Evolutionary conservation across 139 green algal genomes (phyloP).

Genomic region (Cymbomonas tetramitiformis): DNA sequence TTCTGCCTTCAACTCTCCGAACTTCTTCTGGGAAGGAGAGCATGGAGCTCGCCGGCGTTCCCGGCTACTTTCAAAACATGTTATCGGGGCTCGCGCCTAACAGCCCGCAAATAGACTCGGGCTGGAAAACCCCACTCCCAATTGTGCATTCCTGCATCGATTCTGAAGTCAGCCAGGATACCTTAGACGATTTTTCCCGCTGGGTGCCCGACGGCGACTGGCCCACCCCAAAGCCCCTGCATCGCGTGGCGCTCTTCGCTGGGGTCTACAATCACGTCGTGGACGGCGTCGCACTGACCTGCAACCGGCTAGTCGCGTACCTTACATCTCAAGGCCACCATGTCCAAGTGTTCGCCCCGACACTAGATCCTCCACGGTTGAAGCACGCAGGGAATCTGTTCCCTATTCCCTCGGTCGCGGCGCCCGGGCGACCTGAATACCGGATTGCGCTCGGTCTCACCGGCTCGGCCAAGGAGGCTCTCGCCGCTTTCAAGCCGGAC

Average conservation of each 20-base stretch:
- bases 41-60: too few species aligned
- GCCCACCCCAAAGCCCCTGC: too few species aligned
- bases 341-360: conserved; percentile 1
- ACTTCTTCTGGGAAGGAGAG: too few species aligned
- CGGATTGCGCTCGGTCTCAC: conserved; percentile 2
- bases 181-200: too few species aligned
- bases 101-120: too few species aligned
- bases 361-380: not conserved
- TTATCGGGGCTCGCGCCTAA: not conserved
- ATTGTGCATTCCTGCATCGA: too few species aligned
- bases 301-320: not conserved
- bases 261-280: conserved; percentile 14
- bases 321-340: conserved; percentile 2
- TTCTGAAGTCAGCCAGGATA: too few species aligned
- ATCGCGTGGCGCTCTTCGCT: conserved; percentile 1
- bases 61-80: too few species aligned
- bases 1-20: too few species aligned
- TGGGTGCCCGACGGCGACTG: too few species aligned
- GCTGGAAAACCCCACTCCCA: too few species aligned
- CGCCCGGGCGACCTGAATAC: conserved; percentile 6
- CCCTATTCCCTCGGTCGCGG: conserved; percentile 1
- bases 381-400: conserved; percentile 8
- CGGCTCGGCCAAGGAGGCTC: not conserved
- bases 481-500: not conserved
- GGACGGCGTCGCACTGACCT: conserved; percentile 10